A percentile compares a stretch with the other conserved stretches of the same genome.
Evolutionary conservation across 2,329 filamentous ascomycete species (phyloP).

Genomic region (Stagonosporopsis cucurbitacearum): DNA sequence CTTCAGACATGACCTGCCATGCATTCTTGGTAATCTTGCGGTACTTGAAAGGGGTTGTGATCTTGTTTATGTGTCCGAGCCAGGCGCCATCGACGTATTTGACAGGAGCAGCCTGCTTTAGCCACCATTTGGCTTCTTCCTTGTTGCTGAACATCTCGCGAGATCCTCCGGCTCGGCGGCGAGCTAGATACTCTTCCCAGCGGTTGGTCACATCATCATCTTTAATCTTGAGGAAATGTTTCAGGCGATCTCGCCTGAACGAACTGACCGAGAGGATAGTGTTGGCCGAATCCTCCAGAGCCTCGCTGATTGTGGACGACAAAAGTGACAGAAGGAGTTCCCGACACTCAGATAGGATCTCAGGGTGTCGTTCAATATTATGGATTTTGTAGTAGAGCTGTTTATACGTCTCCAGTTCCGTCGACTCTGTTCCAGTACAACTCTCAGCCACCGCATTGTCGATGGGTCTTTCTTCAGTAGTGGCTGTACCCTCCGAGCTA

Average conservation of each 20-base stretch:
- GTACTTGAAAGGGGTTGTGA: slow-evolving; percentile 53
- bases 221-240: slow-evolving; percentile 41
- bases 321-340: slow-evolving; percentile 46
- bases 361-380: slow-evolving; percentile 49
- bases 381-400: slow-evolving; percentile 52
- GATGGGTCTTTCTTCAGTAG: background rate
- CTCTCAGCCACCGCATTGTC: background rate
- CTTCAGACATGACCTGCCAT: slow-evolving; percentile 59
- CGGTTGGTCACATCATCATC: slow-evolving; percentile 38
- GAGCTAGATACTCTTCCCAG: slow-evolving; percentile 47
- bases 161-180: slow-evolving; percentile 42
- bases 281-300: slow-evolving; percentile 17
- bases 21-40: slow-evolving; percentile 51
- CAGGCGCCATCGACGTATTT: slow-evolving; percentile 60
- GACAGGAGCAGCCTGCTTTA: slow-evolving; percentile 52
- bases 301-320: slow-evolving; percentile 40
- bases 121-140: slow-evolving; percentile 50
- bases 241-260: slow-evolving; percentile 37
- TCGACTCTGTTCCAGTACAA: background rate
- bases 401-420: slow-evolving; percentile 33
- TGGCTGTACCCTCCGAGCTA: background rate
- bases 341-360: slow-evolving; percentile 45
- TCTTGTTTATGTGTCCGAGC: slow-evolving; percentile 55
- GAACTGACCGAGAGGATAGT: slow-evolving; percentile 42
- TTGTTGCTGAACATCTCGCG: slow-evolving; percentile 48